Evolutionary conservation across 208 protist species (phyloP), one percentile per base, ranked within the genome.

Genomic region (Spongospora subterranea): DNA sequence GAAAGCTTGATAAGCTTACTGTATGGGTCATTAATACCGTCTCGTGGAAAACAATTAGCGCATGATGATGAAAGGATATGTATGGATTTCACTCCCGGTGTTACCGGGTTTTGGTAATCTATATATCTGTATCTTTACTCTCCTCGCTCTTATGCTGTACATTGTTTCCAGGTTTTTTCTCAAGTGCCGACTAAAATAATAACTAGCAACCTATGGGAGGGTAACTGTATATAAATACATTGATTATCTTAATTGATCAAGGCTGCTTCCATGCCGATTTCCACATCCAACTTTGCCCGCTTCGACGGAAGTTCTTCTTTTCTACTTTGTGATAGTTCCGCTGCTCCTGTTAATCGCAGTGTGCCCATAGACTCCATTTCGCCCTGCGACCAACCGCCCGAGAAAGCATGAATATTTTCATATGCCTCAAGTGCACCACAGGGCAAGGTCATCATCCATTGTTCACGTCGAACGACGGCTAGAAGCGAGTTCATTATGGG

Each of bases 401-500:
- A n/a, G n/a, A n/a, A n/a, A n/a, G n/a, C n/a, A n/a, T n/a, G n/a
- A n/a, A n/a, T n/a, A 60, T 60, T 6, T 24, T 60, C 50, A 60
- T 60, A 60, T 60, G 24, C 6, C 24, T 6, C 24, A 6, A 60
- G 24, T 29, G 50, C 50, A 60, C 24, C 24, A 60, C 24, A 24
- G 17, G 71, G 71, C 71, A 82, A n/a, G 6, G n/a, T 6, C 6
- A 82, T 20, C 6, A 82, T 43, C 71, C 35, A 45, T 35, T 82
- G 6, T n/a, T 82, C 35, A 82, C 71, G 71, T 13, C 35, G 71
- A 43, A 91, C 38, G n/a, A 91, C 29, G 45, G 53, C 89, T 24
- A 92, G 32, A 41, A 90, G 54, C 0, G 50, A 11, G 0, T 45
- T 46, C n/a, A 93, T 77, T 40, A 93, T 40, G 45, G 90, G 45